These are phyloP conservation scores for Zasmidium cellare DNA, from an alignment of 2,329 filamentous ascomycete genomes.

Conservation along the genomic window DNA sequence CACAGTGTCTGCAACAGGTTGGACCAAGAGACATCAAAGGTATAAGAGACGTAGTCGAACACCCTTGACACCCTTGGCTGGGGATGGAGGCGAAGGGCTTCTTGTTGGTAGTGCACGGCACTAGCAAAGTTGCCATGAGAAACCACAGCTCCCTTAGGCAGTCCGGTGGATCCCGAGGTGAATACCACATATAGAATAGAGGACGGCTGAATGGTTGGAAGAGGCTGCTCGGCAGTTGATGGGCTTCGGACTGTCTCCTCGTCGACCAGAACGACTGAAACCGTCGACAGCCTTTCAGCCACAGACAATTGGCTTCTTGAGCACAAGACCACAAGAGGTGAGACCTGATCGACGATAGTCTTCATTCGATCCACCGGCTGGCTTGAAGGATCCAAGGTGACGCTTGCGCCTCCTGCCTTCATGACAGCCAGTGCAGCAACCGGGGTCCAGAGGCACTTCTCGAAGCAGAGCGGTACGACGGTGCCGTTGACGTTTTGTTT, in stretches of 20 bases:
- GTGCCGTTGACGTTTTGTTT: neutral
- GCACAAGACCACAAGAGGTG: constrained; percentile 17
- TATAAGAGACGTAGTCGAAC: constrained; percentile 25
- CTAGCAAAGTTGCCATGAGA: constrained; percentile 11
- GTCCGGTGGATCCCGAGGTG: constrained; percentile 53
- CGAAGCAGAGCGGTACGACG: constrained; percentile 38
- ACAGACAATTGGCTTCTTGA: neutral
- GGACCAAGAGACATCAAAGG: constrained; percentile 27
- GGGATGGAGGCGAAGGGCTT: constrained; percentile 7
- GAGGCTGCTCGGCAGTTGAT: neutral
- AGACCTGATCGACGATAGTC: constrained; percentile 21
- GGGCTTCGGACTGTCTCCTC: neutral
- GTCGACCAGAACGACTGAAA: neutral
- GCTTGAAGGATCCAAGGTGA: constrained; percentile 38
- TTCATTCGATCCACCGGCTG: constrained; percentile 10
- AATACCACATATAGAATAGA: constrained; percentile 15
- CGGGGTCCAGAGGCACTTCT: constrained; percentile 39
- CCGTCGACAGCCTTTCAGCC: neutral
- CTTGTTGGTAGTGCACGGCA: constrained; percentile 8
- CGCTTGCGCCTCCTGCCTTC: constrained; percentile 39
- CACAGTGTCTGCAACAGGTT: constrained; percentile 22
- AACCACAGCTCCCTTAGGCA: constrained; percentile 6
- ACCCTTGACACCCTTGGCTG: constrained; percentile 18
- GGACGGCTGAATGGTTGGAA: neutral
- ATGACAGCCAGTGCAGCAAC: constrained; percentile 42